Evolutionary conservation across 352 stramenopile species (phyloP), one percentile per base, ranked within the genome.

Genomic region (Phytopythium mirpurense): DNA sequence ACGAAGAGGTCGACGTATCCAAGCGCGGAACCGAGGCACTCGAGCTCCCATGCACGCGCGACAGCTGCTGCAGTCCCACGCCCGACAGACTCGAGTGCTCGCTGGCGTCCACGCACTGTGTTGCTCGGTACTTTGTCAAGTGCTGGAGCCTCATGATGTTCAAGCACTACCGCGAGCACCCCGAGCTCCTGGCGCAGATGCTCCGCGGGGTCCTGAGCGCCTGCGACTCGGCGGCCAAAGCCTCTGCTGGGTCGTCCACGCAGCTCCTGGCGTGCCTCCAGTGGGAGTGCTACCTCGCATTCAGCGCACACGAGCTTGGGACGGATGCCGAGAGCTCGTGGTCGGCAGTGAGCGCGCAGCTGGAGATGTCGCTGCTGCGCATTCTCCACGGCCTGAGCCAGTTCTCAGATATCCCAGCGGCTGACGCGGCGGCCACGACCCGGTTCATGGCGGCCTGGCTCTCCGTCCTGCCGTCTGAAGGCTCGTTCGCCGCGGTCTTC

Each of bases 401-500:
- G 37, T 24, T 62, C 1, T 54, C 51, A 18, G 34, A n/a, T 35
- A 38, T 55, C 2, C 44, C 42, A 0, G 42, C 49, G 9, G 38
- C 6, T 5, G 46, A 67, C 35, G 58, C 60, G 2, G n/a, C 27
- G 23, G 67, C 67, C 32, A 68, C 60, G 18, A 51, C 66, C 27
- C 24, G 44, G 24, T 74, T 77, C 19, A 47, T 72, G 9, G 68
- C 71, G 23, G 58, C 55, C 10, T 78, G 68, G 68, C 54, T 78
- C 5, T 54, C 61, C 2, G 16, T 52, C 2, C 12, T 52, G 45
- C 45, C 27, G 3, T 5, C 18, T 3, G 29, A 41, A 10, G 31
- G 31, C 19, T 41, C 66, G 23, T 68, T 74, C 16, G 29, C 56
- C 7, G 55, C 65, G 19, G 59, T 66, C 37, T 58, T 57, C 31